A percentile compares a stretch with the other conserved stretches of the same genome.
Evolutionary conservation across 805 yeast genomes (phyloP).

Genomic region (Lipomyces japonicus): DNA sequence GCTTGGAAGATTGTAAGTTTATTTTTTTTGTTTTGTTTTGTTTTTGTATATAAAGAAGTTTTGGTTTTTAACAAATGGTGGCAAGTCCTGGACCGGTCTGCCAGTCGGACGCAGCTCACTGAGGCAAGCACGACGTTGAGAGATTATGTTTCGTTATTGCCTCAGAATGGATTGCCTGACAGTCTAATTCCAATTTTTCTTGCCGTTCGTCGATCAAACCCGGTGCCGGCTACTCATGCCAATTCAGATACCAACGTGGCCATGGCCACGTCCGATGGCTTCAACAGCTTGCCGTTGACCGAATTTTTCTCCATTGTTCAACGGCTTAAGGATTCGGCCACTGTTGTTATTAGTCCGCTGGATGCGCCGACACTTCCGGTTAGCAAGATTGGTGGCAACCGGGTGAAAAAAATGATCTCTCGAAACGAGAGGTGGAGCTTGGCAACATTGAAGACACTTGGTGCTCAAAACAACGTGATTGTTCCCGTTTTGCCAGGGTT

Average conservation of each 20-base stretch:
- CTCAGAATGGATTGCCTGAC: slow-evolving; percentile 17
- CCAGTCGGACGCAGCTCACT: slow-evolving; percentile 17
- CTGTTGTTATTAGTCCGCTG: slow-evolving; percentile 37
- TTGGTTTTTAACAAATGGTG: background rate
- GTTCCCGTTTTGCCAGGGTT: slow-evolving; percentile 38
- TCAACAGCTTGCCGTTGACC: slow-evolving; percentile 32
- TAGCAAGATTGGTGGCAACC: slow-evolving; percentile 36
- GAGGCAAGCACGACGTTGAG: slow-evolving; percentile 15
- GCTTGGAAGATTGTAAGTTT: slow-evolving; percentile 39
- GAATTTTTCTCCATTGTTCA: slow-evolving; percentile 28
- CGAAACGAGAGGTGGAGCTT: slow-evolving; percentile 39
- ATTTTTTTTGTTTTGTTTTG: background rate
- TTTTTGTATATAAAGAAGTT: background rate
- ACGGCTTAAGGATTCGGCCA: slow-evolving; percentile 32
- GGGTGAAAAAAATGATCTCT: slow-evolving; percentile 38
- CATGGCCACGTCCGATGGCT: slow-evolving; percentile 41
- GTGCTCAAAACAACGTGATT: slow-evolving; percentile 25
- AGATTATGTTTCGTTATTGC: slow-evolving; percentile 33
- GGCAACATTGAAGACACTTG: slow-evolving; percentile 20
- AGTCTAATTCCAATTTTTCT: slow-evolving; percentile 31
- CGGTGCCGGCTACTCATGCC: slow-evolving; percentile 36
- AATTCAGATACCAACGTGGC: slow-evolving; percentile 36
- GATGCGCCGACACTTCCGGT: slow-evolving; percentile 25
- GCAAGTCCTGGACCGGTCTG: slow-evolving; percentile 36
- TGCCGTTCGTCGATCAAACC: slow-evolving; percentile 35